phyloP scores from a whole-genome alignment of 345 rosid species.

The Citrus reticulata region DNA sequence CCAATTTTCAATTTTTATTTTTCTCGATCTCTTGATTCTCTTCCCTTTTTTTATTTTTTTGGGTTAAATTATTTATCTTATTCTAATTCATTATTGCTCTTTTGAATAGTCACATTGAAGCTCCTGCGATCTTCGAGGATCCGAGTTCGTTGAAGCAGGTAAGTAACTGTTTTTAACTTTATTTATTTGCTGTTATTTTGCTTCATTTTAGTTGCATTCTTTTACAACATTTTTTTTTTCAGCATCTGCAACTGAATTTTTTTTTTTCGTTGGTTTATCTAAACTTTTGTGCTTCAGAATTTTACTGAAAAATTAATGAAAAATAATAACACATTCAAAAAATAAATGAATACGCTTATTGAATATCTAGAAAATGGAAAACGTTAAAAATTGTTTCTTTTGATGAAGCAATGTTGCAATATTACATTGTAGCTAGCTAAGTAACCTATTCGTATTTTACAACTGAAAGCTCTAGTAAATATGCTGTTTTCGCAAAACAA shows the following conservation, averaged over 20 bases:
- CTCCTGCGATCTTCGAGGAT: conserved; percentile 66
- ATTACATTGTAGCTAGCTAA: neutral
- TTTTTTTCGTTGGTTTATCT: neutral
- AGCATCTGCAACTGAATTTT: neutral
- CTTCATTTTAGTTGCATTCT: neutral
- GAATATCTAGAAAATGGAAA: neutral
- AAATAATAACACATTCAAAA: neutral
- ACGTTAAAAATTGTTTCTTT: no score
- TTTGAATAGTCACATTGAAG: conserved; percentile 52
- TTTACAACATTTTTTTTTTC: neutral
- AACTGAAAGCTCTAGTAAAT: neutral
- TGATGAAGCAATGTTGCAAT: neutral
- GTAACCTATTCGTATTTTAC: neutral
- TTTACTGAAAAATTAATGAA: neutral
- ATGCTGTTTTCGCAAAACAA: neutral
- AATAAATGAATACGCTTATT: neutral
- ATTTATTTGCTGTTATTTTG: neutral
- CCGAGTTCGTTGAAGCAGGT: conserved; percentile 77
- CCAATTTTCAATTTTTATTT: neutral
- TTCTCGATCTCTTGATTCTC: neutral
- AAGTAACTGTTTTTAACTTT: neutral
- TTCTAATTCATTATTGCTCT: neutral
- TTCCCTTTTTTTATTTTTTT: neutral
- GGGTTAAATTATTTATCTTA: neutral
- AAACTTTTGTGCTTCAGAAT: neutral